Conservation (phyloP, 495 filamentous ascomycete species). For the Pseudomonodictys pantanalensis region DNA sequence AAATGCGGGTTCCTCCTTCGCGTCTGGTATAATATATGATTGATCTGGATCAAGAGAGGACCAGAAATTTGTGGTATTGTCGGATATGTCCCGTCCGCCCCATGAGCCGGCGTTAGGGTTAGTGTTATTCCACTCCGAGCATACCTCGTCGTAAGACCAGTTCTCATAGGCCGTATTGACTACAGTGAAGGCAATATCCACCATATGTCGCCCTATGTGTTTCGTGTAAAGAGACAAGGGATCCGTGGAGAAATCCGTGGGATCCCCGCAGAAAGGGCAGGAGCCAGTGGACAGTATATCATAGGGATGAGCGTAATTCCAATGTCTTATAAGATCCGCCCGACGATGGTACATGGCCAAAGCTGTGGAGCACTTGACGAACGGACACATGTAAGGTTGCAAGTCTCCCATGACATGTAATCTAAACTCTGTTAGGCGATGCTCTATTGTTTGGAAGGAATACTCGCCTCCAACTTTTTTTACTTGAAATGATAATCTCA, state of each 20-base stretch:
- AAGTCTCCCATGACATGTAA: neutral
- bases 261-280: neutral
- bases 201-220: neutral
- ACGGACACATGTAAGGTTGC: neutral
- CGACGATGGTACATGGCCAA: neutral
- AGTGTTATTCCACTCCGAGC: too few species aligned
- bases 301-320: neutral
- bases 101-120: too few species aligned
- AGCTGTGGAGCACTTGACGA: neutral
- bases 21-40: too few species aligned
- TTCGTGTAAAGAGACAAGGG: too few species aligned
- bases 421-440: neutral
- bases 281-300: neutral
- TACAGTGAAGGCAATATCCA: neutral
- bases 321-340: neutral
- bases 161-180: neutral
- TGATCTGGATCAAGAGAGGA: too few species aligned
- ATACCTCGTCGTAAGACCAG: neutral
- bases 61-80: too few species aligned
- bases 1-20: too few species aligned
- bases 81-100: too few species aligned
- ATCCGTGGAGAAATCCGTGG: too few species aligned
- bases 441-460: neutral
- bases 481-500: neutral
- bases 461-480: neutral